Base-by-base conservation (phyloP, 2,329 filamentous ascomycete genomes). In the Neospermospora avenae region DNA sequence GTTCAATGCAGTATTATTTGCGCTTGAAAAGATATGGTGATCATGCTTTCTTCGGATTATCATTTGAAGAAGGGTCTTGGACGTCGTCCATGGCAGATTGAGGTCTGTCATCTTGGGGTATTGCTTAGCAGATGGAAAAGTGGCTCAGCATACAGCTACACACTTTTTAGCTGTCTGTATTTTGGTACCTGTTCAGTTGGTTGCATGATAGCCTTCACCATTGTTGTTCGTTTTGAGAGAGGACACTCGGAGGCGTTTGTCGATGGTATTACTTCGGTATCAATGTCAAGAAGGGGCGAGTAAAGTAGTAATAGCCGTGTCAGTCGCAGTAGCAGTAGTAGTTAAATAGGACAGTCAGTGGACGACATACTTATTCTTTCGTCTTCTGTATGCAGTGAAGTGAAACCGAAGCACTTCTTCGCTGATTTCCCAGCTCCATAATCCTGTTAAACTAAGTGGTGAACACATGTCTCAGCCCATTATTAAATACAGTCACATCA, bases 201-300 rank as follows among this genome's bases (percentile, higher is more conserved):
- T 63, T 66, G 62, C 65, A 66, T 66, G 66, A 66, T 64, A 62
- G 57, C 48, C 48, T 64, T 48, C 28, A 60, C 64, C 63, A 67
- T 69, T 66, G 57, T 65, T 57, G 61, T 70, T 65, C 68, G 58
- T 61, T 69, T 68, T 61, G 62, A 64, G 64, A 68, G 61, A 67
- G 66, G 65, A 61, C 57, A 60, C 64, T 66, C 51, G 48, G 54
- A 60, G 58, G 62, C 61, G 62, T 64, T 60, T 59, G 60, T 56
- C 61, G 55, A 53, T 34, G 44, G 54, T 60, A 51, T 59, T 52
- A 55, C 22, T 18, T 58, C 54, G 53, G 56, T 44, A 31, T 55
- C 34, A 35, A 37, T 31, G 28, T 31, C 28, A 31, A 24, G 55
- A 52, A 48, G 45, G 45, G 57, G 48, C 45, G 41, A 58, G 59